phyloP scores from a whole-genome alignment of 495 filamentous ascomycete species.

The Neurospora sp. region DNA sequence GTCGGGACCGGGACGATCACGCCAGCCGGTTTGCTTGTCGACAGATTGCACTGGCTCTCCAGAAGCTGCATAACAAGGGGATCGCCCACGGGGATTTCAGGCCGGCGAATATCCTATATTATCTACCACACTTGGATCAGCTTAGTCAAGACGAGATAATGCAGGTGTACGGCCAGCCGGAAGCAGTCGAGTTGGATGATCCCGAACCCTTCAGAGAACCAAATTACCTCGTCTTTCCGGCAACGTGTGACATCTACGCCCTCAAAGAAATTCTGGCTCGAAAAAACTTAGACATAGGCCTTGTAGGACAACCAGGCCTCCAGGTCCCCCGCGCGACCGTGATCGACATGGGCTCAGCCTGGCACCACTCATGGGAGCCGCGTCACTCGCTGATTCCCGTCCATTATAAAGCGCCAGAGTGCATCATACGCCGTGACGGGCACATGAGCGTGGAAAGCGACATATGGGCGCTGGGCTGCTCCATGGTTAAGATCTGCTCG shows the following conservation, averaged over 20 bases:
- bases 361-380: background rate
- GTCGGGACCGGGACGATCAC: background rate
- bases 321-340: background rate
- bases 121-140: background rate
- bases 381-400: background rate
- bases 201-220: background rate
- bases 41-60: background rate
- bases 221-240: background rate
- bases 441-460: background rate
- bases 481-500: background rate
- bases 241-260: background rate
- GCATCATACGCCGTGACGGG: background rate
- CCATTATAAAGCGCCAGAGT: background rate
- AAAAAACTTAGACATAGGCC: background rate
- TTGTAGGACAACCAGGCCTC: background rate
- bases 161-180: background rate
- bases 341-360: background rate
- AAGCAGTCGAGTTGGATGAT: background rate
- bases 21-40: background rate
- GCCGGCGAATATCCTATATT: background rate
- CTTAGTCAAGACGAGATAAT: background rate
- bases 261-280: background rate
- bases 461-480: background rate
- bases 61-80: background rate
- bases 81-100: constrained; percentile 4